Evolutionary conservation across 2,329 filamentous ascomycete species (phyloP).

Genomic region (Xylaria multiplex): DNA sequence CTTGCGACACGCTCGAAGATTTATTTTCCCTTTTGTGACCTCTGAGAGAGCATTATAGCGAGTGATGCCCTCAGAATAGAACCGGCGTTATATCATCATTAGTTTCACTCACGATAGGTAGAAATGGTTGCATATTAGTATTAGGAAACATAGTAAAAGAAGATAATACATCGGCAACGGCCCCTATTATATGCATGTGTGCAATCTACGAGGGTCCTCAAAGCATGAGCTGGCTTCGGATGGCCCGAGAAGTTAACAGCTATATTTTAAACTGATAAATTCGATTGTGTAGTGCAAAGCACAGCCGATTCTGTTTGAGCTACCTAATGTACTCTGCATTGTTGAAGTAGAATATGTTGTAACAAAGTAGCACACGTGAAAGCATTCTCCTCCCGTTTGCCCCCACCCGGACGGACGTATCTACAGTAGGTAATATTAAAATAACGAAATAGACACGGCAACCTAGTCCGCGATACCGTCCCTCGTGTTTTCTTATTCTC

Average conservation of each 20-base stretch:
- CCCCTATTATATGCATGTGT: neutral
- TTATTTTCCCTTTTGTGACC: slow-evolving; percentile 24
- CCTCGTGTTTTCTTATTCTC: neutral
- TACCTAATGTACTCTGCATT: neutral
- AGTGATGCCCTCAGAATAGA: slow-evolving; percentile 14
- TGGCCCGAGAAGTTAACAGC: neutral
- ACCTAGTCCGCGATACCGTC: neutral
- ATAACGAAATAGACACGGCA: neutral
- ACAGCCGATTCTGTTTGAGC: neutral
- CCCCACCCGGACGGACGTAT: neutral
- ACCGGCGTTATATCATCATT: slow-evolving; percentile 18
- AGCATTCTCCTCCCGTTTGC: neutral
- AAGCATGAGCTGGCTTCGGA: neutral
- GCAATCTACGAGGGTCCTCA: neutral
- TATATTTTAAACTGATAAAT: neutral
- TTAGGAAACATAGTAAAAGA: slow-evolving; percentile 11
- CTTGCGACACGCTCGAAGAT: slow-evolving; percentile 17
- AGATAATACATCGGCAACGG: neutral
- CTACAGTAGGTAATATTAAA: neutral
- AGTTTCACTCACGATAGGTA: slow-evolving; percentile 10
- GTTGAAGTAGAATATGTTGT: neutral
- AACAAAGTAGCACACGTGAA: neutral
- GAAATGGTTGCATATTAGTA: slow-evolving; percentile 11
- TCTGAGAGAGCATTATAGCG: slow-evolving; percentile 11
- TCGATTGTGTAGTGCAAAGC: neutral